Percentiles rank a stretch among this genome's conserved stretches.
phyloP scores from a whole-genome alignment of 2,329 filamentous ascomycete genomes.

The Aspergillus pseudotamarii region DNA sequence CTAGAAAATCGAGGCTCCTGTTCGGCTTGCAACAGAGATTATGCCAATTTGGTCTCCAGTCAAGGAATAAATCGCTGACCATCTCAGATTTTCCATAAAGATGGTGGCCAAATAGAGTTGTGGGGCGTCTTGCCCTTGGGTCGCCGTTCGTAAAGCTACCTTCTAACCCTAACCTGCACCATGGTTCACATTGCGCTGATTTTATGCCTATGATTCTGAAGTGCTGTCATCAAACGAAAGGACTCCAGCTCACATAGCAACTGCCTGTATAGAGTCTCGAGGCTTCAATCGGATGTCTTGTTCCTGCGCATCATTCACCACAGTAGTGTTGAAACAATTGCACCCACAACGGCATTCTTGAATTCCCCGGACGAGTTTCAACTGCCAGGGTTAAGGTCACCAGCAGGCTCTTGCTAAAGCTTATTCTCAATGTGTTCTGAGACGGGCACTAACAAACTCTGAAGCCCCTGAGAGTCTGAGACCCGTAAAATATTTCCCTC shows the following conservation, averaged over 20 bases:
- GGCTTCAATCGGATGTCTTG: background rate
- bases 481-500: background rate
- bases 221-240: no score
- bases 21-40: background rate
- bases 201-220: background rate
- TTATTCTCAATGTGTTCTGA: background rate
- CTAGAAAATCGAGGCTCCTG: background rate
- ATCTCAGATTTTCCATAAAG: background rate
- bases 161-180: background rate
- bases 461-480: background rate
- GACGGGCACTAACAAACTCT: background rate
- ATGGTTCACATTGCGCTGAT: background rate
- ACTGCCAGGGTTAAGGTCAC: background rate
- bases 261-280: background rate
- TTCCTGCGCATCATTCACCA: background rate
- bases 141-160: background rate
- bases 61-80: background rate
- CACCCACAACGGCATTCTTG: background rate
- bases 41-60: no score
- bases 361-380: background rate
- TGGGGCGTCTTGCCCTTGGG: background rate
- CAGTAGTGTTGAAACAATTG: background rate
- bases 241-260: no score
- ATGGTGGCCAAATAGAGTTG: background rate
- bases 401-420: background rate